Percentiles rank a stretch among this genome's conserved stretches.
phyloP scores from a whole-genome alignment of 2,329 filamentous ascomycete species.

The Tolypocladium capitatum region DNA sequence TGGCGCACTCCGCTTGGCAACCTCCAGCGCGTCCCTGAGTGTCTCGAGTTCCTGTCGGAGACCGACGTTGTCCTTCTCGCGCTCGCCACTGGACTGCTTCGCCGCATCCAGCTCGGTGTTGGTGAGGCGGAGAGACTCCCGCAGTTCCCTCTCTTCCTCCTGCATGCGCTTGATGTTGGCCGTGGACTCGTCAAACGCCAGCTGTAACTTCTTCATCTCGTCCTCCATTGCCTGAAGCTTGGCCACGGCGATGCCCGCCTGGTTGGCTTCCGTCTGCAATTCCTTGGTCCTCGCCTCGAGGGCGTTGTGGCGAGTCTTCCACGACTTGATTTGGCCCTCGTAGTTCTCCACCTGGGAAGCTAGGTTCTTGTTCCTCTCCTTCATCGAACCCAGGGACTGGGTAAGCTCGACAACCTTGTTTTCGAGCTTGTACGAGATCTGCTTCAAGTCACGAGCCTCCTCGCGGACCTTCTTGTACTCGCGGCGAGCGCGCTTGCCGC shows the following conservation, averaged over 20 bases:
- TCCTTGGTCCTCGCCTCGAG: constrained; percentile 86
- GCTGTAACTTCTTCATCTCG: constrained; percentile 85
- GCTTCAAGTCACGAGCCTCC: constrained; percentile 94
- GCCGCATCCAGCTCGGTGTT: constrained; percentile 71
- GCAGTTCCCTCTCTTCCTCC: constrained; percentile 78
- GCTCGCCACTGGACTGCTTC: constrained; percentile 58
- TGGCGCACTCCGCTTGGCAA: constrained; percentile 66
- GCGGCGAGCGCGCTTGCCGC: constrained; percentile 66
- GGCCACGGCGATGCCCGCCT: constrained; percentile 89
- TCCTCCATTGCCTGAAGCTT: constrained; percentile 84
- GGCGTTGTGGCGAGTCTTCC: constrained; percentile 83
- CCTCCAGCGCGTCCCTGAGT: constrained; percentile 81
- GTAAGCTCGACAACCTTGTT: constrained; percentile 99
- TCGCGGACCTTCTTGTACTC: constrained; percentile 86
- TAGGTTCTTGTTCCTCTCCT: constrained; percentile 85
- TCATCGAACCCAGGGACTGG: constrained; percentile 82
- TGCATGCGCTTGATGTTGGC: constrained; percentile 87
- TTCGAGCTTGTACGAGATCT: constrained; percentile 98
- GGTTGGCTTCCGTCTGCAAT: constrained; percentile 90
- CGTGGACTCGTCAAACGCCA: constrained; percentile 79
- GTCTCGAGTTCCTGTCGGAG: constrained; percentile 81
- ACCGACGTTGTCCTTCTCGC: constrained; percentile 74
- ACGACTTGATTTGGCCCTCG: constrained; percentile 89
- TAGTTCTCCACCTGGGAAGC: constrained; percentile 87
- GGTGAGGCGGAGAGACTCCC: constrained; percentile 68